Percentiles rank a stretch among this genome's conserved stretches.
phyloP scores from a whole-genome alignment of 306 rosid species.

The Ceratonia siliqua region DNA sequence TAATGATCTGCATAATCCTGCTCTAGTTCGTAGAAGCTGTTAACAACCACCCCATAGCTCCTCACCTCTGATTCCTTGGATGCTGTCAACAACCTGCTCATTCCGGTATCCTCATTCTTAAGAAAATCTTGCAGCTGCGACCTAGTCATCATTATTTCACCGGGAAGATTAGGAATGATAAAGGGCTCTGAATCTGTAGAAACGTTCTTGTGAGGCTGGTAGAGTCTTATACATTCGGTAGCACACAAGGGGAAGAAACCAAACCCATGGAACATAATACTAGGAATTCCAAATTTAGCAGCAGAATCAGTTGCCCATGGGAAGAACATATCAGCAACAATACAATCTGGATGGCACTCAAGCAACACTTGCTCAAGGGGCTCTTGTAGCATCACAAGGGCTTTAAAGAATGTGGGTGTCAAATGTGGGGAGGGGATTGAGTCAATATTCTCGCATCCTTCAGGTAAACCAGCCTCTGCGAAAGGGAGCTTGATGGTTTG shows the following conservation, averaged over 20 bases:
- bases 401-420: slow-evolving; percentile 22
- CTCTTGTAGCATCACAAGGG: slow-evolving; percentile 16
- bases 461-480: slow-evolving; percentile 33
- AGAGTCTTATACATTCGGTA: neutral
- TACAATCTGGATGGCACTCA: slow-evolving; percentile 33
- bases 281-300: slow-evolving; percentile 39
- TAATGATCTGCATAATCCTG: slow-evolving; percentile 39
- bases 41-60: slow-evolving; percentile 47
- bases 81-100: neutral
- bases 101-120: neutral
- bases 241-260: slow-evolving; percentile 44
- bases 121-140: neutral
- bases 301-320: slow-evolving; percentile 40
- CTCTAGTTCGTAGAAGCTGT: slow-evolving; percentile 46
- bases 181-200: slow-evolving; percentile 43
- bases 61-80: neutral
- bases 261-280: slow-evolving; percentile 47
- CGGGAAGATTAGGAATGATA: slow-evolving; percentile 43
- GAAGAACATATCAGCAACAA: slow-evolving; percentile 42
- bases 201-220: slow-evolving; percentile 41
- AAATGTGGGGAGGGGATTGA: neutral
- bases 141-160: slow-evolving; percentile 35
- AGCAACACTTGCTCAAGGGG: slow-evolving; percentile 35
- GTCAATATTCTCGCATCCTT: slow-evolving; percentile 37
- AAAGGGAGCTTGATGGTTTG: slow-evolving; percentile 29